A percentile compares a stretch with the other conserved stretches of the same genome.
Evolutionary conservation across 2,329 filamentous ascomycete species (phyloP).

Genomic region (Coniella vitis): DNA sequence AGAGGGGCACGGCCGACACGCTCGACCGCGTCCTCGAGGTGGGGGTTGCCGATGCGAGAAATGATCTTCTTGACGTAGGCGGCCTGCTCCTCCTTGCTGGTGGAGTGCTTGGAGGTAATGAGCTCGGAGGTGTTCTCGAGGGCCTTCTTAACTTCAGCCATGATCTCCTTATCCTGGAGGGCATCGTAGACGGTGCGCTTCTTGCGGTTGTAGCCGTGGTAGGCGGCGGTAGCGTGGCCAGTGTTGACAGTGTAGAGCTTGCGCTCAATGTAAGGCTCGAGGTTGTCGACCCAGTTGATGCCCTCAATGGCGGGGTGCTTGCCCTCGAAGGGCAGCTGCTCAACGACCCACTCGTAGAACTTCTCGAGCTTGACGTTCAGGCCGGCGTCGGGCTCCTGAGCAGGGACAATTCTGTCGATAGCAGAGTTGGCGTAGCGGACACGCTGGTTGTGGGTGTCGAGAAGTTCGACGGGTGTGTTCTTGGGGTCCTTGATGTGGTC

Average conservation of each 20-base stretch:
- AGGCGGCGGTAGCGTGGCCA: conserved; percentile 89
- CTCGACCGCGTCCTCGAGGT: conserved; percentile 86
- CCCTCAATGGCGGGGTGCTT: conserved; percentile 71
- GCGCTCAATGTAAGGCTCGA: conserved; percentile 94
- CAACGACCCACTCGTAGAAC: conserved; percentile 99
- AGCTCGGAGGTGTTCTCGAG: conserved; percentile 80
- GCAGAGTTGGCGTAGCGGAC: conserved; percentile 95
- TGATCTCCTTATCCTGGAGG: conserved; percentile 72
- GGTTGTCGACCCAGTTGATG: conserved; percentile 87
- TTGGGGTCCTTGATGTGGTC: conserved; percentile 68
- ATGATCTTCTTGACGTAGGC: conserved; percentile 91
- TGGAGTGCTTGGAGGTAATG: conserved; percentile 81
- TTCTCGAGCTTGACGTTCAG: conserved; percentile 94
- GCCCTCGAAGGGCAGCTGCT: conserved; percentile 74
- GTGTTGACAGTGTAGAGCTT: conserved; percentile 99
- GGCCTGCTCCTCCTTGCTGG: conserved; percentile 66
- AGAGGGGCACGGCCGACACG: conserved; percentile 92
- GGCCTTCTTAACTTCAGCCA: conserved; percentile 69
- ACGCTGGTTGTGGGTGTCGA: conserved; percentile 62
- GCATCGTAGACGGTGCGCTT: conserved; percentile 88
- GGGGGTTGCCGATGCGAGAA: conserved; percentile 84
- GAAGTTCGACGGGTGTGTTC: conserved; percentile 62
- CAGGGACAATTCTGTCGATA: conserved; percentile 95
- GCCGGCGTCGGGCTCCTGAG: conserved; percentile 71
- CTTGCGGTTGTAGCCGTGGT: conserved; percentile 83